Base-by-base conservation (phyloP, 305 asterid genomes). In the Fraxinus ornus region DNA sequence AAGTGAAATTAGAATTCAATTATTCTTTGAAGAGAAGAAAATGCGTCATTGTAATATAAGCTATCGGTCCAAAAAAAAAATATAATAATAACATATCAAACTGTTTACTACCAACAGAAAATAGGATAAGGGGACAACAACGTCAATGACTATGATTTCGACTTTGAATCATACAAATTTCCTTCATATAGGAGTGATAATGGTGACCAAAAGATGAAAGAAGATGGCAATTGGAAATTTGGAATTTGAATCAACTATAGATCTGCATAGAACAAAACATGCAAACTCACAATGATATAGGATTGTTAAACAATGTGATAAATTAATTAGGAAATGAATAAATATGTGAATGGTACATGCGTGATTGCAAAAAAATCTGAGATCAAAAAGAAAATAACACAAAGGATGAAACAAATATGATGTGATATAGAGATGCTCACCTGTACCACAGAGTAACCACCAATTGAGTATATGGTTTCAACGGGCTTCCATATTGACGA, bases 381-480 rank as follows among this genome's bases (percentile, higher is more conserved):
- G 32, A 64, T 24, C 35, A 64, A 24, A 24, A 55, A 55, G 24
- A 55, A 55, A 55, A 55, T 55, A 55, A 55, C 66, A 55, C 24
- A 55, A n/a, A n/a, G 30, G 6, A 22, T 62, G 71, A 62, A 62
- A 62, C 28, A 62, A 7, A 7, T 5, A 62, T 19, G 71, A 62
- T 19, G 71, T 55, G 66, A 55, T 55, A n/a, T 22, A 74, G 74
- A 74, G 78, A 85, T 13, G 49, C 97, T 85, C 79, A 95, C 98
- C 97, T 95, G 97, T 95, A 95, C 98, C 97, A 95, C 78, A 95
- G 83, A 85, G 98, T 94, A 82, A 95, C 98, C 75, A 95, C 99
- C 91, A 94, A 83, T 17, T 87, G 94, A 83, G 99, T 95, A 82
- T 94, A 94, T 1, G 98, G 99, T 83, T 94, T 95, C 88, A 93